These are phyloP conservation scores for Collybiopsis luxurians DNA, from an alignment of 768 basidiomycete genomes.

Conservation along the genomic window DNA sequence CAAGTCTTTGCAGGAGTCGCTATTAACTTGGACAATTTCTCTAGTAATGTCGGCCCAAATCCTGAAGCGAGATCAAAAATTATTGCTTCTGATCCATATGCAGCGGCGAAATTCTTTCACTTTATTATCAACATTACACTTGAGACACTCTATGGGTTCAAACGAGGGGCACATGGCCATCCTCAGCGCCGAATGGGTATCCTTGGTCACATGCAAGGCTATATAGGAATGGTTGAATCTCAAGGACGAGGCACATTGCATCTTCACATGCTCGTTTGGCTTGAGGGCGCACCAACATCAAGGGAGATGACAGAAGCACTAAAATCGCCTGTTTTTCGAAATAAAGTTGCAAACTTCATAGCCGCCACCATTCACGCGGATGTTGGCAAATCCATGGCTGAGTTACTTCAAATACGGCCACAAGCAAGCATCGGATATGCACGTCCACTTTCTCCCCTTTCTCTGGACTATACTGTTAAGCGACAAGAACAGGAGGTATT, in stretches of 20 bases:
- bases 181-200: conserved; percentile 26
- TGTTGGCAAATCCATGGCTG: conserved; percentile 12
- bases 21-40: conserved; percentile 41
- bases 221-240: conserved; percentile 31
- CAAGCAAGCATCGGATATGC: conserved; percentile 23
- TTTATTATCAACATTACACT: conserved; percentile 29
- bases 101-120: conserved; percentile 40
- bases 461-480: conserved; percentile 10
- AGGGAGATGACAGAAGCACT: conserved; percentile 19
- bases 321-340: conserved; percentile 22
- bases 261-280: conserved; percentile 37
- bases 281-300: conserved; percentile 24
- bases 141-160: conserved; percentile 29
- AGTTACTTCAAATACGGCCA: neutral
- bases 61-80: conserved; percentile 15
- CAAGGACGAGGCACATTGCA: conserved; percentile 42
- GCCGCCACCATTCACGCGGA: conserved; percentile 27
- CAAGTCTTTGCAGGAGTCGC: conserved; percentile 41
- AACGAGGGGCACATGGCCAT: neutral
- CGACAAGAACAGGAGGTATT: conserved; percentile 13
- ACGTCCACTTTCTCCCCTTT: conserved; percentile 30
- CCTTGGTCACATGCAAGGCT: conserved; percentile 14
- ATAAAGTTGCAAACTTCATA: conserved; percentile 26
- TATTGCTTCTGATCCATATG: conserved; percentile 38
- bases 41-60: conserved; percentile 20